Evolutionary conservation across 2,329 filamentous ascomycete species (phyloP).

Genomic region (Metarhizium guizhouense): DNA sequence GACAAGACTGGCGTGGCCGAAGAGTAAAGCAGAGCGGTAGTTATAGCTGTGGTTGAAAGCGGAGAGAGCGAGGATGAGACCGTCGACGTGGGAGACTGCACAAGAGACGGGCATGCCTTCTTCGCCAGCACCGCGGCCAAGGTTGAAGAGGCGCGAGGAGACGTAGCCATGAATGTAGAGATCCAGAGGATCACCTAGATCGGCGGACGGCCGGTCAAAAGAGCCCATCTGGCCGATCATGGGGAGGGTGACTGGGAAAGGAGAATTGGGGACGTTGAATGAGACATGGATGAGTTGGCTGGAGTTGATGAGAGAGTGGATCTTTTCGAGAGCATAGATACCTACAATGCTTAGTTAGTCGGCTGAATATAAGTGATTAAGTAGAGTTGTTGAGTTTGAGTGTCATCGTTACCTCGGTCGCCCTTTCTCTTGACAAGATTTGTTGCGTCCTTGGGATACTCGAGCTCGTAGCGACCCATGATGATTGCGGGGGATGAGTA

Average conservation of each 20-base stretch:
- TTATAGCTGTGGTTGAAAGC: conserved; percentile 79
- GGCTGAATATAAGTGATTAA: conserved; percentile 3
- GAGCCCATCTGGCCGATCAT: conserved; percentile 82
- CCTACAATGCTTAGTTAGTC: conserved; percentile 31
- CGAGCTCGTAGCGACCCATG: conserved; percentile 32
- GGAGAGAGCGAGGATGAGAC: conserved; percentile 69
- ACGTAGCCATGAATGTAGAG: conserved; percentile 82
- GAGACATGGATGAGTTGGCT: conserved; percentile 72
- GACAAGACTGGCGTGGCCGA: conserved; percentile 64
- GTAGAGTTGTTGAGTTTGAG: background rate
- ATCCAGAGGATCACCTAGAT: conserved; percentile 56
- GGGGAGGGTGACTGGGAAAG: conserved; percentile 69
- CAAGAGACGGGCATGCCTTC: conserved; percentile 62
- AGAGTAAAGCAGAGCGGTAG: conserved; percentile 72
- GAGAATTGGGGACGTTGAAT: conserved; percentile 54
- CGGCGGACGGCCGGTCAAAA: conserved; percentile 52
- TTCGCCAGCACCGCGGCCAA: conserved; percentile 28
- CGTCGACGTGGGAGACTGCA: conserved; percentile 67
- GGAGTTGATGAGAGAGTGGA: conserved; percentile 68
- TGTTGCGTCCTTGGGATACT: conserved; percentile 54
- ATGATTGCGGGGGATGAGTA: background rate
- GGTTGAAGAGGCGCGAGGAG: conserved; percentile 65
- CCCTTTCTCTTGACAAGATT: conserved; percentile 62
- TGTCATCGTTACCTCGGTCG: conserved; percentile 42
- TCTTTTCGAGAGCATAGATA: conserved; percentile 61